Evolutionary conservation across 306 rosid species (phyloP), one percentile per base, ranked within the genome.

Genomic region (Fragaria vesca): DNA sequence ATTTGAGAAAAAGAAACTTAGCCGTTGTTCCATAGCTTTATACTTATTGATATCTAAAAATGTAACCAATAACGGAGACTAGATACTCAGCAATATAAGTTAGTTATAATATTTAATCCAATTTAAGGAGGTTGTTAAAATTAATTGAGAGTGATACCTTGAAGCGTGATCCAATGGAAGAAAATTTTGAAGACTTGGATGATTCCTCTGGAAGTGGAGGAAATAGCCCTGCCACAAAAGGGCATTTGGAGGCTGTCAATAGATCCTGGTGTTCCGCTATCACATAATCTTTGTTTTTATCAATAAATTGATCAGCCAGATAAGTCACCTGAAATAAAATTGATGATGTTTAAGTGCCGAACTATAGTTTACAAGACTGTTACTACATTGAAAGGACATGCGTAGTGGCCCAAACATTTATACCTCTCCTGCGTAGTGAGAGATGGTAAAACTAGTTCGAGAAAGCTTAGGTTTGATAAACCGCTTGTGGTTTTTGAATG

Each of bases 341-440:
- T 47, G 69, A 76, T 48, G 57, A 78, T 72, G 12, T 45, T 66
- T 85, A 75, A 80, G 75, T 46, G 76, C 60, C 73, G n/a, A 54
- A 17, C 42, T 55, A 79, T 63, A 73, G 32, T 48, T 26, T 52
- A 45, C 73, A n/a, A 66, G 76, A 79, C 24, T 67, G 76, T 58
- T 76, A 73, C 28, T n/a, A 72, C 30, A 69, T 75, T 43, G 73
- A 57, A 47, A 54, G 77, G 72, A 85, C 79, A 79, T 68, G 42
- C 24, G 80, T 76, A 52, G 82, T 32, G 69, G 62, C 60, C 40
- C 47, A 72, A 66, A 82, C 74, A 81, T 81, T 43, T 80, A 55
- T 83, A 96, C 99, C 99, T 96, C 99, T 80, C 99, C 99, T 4
- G 99, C 99, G 73, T 96, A 96, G 84, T 96, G 99, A 83, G 90